These are phyloP conservation scores for Coemansia sp. DNA, from an alignment of 192 early-diverging fungal species.

Conservation along the genomic window DNA sequence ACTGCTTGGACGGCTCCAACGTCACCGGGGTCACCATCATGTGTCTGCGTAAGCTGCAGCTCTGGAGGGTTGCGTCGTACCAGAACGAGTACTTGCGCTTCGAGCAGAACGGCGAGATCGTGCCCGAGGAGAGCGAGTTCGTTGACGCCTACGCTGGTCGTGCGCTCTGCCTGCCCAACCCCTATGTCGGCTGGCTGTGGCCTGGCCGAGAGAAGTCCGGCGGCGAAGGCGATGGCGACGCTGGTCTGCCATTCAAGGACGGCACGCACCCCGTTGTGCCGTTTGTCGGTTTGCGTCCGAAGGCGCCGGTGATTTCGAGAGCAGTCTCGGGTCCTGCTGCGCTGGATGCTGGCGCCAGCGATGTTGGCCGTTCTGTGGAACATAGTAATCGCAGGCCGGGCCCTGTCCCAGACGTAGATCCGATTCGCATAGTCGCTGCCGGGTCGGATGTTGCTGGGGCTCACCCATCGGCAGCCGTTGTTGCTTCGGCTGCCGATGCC, in stretches of 20 bases:
- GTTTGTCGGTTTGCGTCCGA: slow-evolving; percentile 12
- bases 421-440: too few relatives aligned
- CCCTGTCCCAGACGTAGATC: too few relatives aligned
- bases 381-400: too few relatives aligned
- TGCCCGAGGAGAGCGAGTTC: slow-evolving; percentile 56
- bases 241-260: slow-evolving; percentile 33
- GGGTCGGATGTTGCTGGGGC: too few relatives aligned
- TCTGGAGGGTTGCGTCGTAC: slow-evolving; percentile 76
- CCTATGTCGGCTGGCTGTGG: slow-evolving; percentile 47
- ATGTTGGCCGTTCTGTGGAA: too few relatives aligned
- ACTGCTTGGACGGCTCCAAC: slow-evolving; percentile 88
- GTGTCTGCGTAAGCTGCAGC: slow-evolving; percentile 88
- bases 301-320: background rate
- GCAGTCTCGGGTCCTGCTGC: background rate
- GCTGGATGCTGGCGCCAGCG: background rate
- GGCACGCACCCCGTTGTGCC: slow-evolving; percentile 44
- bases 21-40: slow-evolving; percentile 83
- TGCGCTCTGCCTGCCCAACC: slow-evolving; percentile 33
- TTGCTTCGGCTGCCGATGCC: background rate
- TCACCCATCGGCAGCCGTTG: too few relatives aligned
- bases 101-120: slow-evolving; percentile 55
- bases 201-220: slow-evolving; percentile 14
- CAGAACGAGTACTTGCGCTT: slow-evolving; percentile 75
- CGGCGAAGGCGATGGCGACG: background rate
- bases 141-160: slow-evolving; percentile 40